Conservation (phyloP, 139 green algal genomes). For the Chlamydomonas asymmetrica region DNA sequence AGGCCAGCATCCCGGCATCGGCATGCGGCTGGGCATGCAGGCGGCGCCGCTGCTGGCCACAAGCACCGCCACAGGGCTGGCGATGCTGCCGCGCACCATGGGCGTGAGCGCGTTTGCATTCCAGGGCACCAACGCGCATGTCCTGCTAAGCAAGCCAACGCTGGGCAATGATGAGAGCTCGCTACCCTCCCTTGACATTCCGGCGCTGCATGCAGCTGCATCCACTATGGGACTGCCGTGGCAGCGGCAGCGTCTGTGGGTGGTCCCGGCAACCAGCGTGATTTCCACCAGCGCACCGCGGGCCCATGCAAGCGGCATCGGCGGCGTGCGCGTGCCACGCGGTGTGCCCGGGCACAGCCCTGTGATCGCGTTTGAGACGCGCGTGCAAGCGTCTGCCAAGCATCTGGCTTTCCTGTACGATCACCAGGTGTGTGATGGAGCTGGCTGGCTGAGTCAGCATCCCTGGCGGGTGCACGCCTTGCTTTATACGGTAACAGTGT, state of each 20-base stretch:
- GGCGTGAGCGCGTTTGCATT: constrained; percentile 86
- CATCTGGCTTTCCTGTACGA: constrained; percentile 56
- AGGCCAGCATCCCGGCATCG: too few relatives aligned
- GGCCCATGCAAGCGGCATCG: constrained; percentile 5
- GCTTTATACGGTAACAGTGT: too few relatives aligned
- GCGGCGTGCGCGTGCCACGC: too few relatives aligned
- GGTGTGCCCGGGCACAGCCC: constrained; percentile 8
- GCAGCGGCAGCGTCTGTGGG: constrained; percentile 48
- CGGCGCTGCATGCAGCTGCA: too few relatives aligned
- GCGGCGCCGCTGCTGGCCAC: too few relatives aligned
- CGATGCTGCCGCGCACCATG: neutral
- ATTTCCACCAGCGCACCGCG: constrained; percentile 1
- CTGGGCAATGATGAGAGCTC: too few relatives aligned
- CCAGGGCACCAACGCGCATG: constrained; percentile 74
- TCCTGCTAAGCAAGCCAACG: constrained; percentile 47
- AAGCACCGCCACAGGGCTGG: neutral
- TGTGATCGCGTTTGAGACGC: constrained; percentile 22
- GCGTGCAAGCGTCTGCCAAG: neutral
- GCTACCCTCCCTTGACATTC: too few relatives aligned
- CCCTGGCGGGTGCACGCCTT: too few relatives aligned
- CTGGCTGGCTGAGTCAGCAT: too few relatives aligned
- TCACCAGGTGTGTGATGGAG: constrained; percentile 70
- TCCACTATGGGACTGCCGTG: too few relatives aligned
- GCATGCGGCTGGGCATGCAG: too few relatives aligned
- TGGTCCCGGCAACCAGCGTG: constrained; percentile 26